A percentile compares a stretch with the other conserved stretches of the same genome.
These are phyloP conservation scores for Bjerkandera adusta DNA, from an alignment of 1,284 basidiomycete species.

Conservation along the genomic window DNA sequence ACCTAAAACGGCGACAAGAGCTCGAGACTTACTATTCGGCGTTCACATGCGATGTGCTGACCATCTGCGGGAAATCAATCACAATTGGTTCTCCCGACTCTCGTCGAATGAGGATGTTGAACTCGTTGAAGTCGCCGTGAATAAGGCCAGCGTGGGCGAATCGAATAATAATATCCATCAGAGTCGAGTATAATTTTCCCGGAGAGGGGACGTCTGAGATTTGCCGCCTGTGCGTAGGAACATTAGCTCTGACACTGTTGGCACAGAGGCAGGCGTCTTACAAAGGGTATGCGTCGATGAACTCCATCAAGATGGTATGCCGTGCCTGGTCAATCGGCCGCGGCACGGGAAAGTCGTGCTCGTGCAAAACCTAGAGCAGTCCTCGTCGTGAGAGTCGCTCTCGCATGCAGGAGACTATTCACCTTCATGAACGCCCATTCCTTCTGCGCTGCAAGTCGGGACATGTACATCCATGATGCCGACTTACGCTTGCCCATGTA, in stretches of 20 bases:
- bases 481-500: conserved; percentile 95
- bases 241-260: conserved; percentile 13
- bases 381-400: conserved; percentile 2
- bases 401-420: conserved; percentile 10
- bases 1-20: not conserved
- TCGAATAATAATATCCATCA: conserved; percentile 97
- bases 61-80: conserved; percentile 99
- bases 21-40: conserved; percentile 83
- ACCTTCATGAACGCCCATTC: conserved; percentile 99
- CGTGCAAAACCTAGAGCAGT: conserved; percentile 75
- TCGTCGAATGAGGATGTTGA: conserved; percentile 93
- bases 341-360: conserved; percentile 93
- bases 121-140: conserved; percentile 99
- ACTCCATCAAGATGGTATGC: conserved; percentile 95
- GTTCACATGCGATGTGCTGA: conserved; percentile 94
- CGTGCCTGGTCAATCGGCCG: conserved; percentile 91
- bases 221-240: conserved; percentile 64
- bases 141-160: conserved; percentile 93
- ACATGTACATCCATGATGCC: conserved; percentile 99
- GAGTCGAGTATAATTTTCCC: conserved; percentile 84
- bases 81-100: conserved; percentile 85
- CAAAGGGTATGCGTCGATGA: conserved; percentile 95
- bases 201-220: conserved; percentile 83
- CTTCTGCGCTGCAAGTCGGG: conserved; percentile 91
- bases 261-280: conserved; percentile 35